phyloP scores from a whole-genome alignment of 345 rosid species.

The Lepidium sativum region DNA sequence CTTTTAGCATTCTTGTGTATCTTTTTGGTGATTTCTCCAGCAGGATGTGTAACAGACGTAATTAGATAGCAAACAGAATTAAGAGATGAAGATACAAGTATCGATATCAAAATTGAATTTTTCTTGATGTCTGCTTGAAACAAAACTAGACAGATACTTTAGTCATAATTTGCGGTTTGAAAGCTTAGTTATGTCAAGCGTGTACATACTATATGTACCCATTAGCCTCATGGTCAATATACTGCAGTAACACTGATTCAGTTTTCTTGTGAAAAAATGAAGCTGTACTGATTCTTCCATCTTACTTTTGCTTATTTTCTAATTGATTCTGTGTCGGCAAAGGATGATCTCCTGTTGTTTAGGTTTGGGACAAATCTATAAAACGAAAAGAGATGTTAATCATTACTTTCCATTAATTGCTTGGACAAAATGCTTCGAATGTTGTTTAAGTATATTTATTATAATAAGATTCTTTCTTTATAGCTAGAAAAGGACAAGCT shows the following conservation, averaged over 20 bases:
- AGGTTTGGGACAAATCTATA: slow-evolving; percentile 14
- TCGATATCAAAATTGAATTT: background rate
- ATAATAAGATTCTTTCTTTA: background rate
- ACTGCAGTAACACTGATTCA: background rate
- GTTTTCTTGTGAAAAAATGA: background rate
- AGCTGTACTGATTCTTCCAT: background rate
- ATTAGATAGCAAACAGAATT: slow-evolving; percentile 1
- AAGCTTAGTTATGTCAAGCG: background rate
- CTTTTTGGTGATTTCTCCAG: background rate
- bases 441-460: background rate
- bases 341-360: slow-evolving; percentile 12
- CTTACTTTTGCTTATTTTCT: background rate
- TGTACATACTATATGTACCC: background rate
- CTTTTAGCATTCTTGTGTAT: slow-evolving; percentile 17
- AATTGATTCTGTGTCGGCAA: slow-evolving; percentile 14
- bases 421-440: slow-evolving; percentile 1
- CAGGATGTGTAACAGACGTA: background rate
- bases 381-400: slow-evolving; percentile 11
- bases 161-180: background rate
- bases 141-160: background rate
- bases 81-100: background rate
- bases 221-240: background rate
- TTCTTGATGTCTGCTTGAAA: background rate
- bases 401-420: slow-evolving; percentile 2
- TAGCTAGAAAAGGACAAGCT: slow-evolving; percentile 9